Evolutionary conservation across 2,329 filamentous ascomycete genomes (phyloP).

Genomic region (Dactylellina drechsleri): DNA sequence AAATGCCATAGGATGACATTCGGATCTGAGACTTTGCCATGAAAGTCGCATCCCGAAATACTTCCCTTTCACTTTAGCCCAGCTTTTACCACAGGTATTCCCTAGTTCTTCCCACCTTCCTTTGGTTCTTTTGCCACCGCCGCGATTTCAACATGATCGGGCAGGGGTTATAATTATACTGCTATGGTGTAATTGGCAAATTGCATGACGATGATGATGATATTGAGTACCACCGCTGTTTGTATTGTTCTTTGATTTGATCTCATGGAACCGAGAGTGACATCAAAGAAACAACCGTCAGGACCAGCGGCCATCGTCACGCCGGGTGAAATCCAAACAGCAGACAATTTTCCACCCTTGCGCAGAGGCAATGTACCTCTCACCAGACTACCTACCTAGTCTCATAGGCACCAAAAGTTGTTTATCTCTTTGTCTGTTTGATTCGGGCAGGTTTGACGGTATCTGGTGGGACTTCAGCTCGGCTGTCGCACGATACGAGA

Average conservation of each 20-base stretch:
- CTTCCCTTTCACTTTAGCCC: too few species aligned
- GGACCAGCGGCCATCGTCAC: slow-evolving; percentile 46
- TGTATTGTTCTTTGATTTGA: neutral
- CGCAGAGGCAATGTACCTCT: neutral
- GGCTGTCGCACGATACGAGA: slow-evolving; percentile 36
- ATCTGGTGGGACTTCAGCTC: slow-evolving; percentile 7
- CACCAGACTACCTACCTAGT: too few species aligned
- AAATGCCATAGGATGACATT: neutral
- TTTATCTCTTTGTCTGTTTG: slow-evolving; percentile 10
- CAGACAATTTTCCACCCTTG: neutral
- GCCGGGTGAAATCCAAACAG: slow-evolving; percentile 17
- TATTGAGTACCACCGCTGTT: too few species aligned
- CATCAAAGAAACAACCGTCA: slow-evolving; percentile 24
- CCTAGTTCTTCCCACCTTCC: too few species aligned
- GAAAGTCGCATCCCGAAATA: too few species aligned
- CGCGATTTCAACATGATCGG: too few species aligned
- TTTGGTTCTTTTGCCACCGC: too few species aligned
- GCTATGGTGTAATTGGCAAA: too few species aligned
- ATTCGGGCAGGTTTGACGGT: neutral
- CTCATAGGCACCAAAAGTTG: neutral
- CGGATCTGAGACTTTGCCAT: neutral
- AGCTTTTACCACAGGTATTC: too few species aligned
- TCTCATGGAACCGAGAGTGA: slow-evolving; percentile 21
- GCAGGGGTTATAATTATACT: too few species aligned
- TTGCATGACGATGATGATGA: too few species aligned